Evolutionary conservation across 805 yeast genomes (phyloP).

Genomic region (Wickerhamiella azymoides): DNA sequence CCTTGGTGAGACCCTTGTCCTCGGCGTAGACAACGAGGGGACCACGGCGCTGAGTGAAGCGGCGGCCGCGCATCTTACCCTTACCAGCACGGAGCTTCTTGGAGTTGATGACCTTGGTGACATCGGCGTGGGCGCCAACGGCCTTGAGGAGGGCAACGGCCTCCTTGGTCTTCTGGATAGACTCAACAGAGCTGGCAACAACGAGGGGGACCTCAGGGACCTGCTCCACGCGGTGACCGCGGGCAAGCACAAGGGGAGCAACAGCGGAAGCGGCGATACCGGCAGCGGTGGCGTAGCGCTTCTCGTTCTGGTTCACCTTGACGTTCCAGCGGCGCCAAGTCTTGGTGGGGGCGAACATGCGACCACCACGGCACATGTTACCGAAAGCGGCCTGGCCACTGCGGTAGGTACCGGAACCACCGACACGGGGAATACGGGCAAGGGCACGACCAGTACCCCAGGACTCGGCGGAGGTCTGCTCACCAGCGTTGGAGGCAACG

Average conservation of each 20-base stretch:
- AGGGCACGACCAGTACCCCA: slow-evolving; percentile 99
- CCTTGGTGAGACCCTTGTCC: slow-evolving; percentile 96
- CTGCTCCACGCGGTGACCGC: slow-evolving; percentile 99
- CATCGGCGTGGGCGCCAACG: slow-evolving; percentile 97
- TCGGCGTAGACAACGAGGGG: slow-evolving; percentile 96
- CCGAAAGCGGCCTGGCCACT: slow-evolving; percentile 99
- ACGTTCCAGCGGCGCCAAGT: slow-evolving; percentile 99
- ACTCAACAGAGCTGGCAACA: slow-evolving; percentile 84
- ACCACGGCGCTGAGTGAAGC: slow-evolving; percentile 99
- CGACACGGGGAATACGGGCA: slow-evolving; percentile 99
- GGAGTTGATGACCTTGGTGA: slow-evolving; percentile 94
- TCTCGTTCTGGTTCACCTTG: slow-evolving; percentile 99
- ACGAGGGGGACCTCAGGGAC: slow-evolving; percentile 98
- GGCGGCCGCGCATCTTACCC: slow-evolving; percentile 99
- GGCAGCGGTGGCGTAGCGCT: slow-evolving; percentile 99
- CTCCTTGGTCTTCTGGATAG: slow-evolving; percentile 92
- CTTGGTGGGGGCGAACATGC: slow-evolving; percentile 99
- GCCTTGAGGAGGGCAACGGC: slow-evolving; percentile 97
- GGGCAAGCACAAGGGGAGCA: slow-evolving; percentile 94
- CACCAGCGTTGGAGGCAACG: slow-evolving; percentile 98
- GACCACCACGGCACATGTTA: slow-evolving; percentile 99
- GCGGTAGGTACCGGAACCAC: slow-evolving; percentile 99
- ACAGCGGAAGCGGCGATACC: slow-evolving; percentile 99
- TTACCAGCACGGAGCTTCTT: slow-evolving; percentile 99
- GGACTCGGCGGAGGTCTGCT: slow-evolving; percentile 99